These are phyloP conservation scores for Cytospora piceicola DNA, from an alignment of 2,329 filamentous ascomycete species.

Conservation along the genomic window DNA sequence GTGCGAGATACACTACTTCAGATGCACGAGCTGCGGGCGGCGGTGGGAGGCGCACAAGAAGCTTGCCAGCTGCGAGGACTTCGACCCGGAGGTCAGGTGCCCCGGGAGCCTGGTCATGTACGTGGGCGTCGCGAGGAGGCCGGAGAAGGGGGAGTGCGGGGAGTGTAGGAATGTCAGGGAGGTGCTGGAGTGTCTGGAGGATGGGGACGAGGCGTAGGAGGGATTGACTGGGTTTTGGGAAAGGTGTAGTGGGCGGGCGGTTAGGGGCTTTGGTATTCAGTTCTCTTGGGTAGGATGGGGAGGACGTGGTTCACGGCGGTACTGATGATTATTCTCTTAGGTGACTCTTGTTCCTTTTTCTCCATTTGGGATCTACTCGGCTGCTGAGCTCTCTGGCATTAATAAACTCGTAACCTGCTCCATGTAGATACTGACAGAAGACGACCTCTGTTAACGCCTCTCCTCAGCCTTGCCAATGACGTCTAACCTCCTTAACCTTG, in stretches of 20 bases:
- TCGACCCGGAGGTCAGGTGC: conserved; percentile 38
- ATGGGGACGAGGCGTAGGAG: conserved; percentile 25
- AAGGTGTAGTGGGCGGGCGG: not conserved
- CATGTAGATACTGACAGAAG: not conserved
- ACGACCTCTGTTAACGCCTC: not conserved
- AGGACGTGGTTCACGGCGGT: not conserved
- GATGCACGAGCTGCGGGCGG: conserved; percentile 39
- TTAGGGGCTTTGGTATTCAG: not conserved
- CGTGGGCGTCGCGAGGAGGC: conserved; percentile 40
- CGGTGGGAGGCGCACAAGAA: conserved; percentile 42
- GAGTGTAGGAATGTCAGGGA: conserved; percentile 39
- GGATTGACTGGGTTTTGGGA: not conserved
- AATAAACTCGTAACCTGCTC: not conserved
- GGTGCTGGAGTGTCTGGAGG: conserved; percentile 37
- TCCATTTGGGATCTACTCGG: not conserved
- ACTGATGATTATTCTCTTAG: not conserved
- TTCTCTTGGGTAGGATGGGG: not conserved
- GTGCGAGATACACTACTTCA: conserved; percentile 44
- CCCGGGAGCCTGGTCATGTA: conserved; percentile 44
- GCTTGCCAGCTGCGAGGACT: conserved; percentile 43
- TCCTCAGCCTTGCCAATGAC: not conserved
- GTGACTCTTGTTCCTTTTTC: not conserved
- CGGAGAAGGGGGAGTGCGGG: conserved; percentile 41
- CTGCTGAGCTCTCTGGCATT: not conserved
- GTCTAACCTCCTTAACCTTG: not conserved